These are phyloP conservation scores for Silene coronaria DNA, from an alignment of 179 eudicot genomes.

Conservation along the genomic window DNA sequence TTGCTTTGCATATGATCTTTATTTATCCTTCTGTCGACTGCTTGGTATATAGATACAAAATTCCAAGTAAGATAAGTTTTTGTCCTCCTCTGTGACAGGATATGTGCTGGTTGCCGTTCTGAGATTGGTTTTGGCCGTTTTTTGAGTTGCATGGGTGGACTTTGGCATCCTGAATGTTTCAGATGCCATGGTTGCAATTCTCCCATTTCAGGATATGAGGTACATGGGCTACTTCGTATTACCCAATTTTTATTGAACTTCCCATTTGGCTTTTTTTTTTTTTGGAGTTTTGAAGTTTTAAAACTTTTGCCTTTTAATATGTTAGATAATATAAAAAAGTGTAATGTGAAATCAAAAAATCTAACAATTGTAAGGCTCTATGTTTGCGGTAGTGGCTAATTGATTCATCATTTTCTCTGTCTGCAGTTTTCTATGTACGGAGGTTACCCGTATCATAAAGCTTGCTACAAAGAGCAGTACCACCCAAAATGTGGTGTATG, in stretches of 20 bases:
- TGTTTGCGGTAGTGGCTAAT: constrained; percentile 2
- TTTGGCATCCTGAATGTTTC: constrained; percentile 95
- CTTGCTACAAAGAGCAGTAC: constrained; percentile 79
- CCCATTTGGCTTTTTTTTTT: neutral
- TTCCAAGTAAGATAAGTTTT: neutral
- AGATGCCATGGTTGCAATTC: constrained; percentile 69
- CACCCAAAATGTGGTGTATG: constrained; percentile 91
- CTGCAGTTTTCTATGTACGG: constrained; percentile 77
- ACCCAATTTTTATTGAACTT: neutral
- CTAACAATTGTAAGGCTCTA: neutral
- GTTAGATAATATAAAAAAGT: no score
- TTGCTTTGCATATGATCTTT: neutral
- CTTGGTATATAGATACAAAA: neutral
- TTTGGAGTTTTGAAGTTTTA: neutral
- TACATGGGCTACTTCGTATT: constrained; percentile 17
- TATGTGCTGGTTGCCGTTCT: constrained; percentile 76
- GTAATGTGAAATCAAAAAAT: neutral
- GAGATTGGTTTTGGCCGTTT: constrained; percentile 77
- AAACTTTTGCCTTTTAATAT: neutral
- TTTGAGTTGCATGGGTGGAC: constrained; percentile 78
- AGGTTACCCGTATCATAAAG: constrained; percentile 63
- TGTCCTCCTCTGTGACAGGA: constrained; percentile 37
- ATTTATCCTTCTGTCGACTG: neutral
- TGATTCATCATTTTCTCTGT: constrained; percentile 7
- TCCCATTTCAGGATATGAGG: constrained; percentile 80